Evolutionary conservation across 441 rosid species (phyloP).

Genomic region (Viola pubescens): DNA sequence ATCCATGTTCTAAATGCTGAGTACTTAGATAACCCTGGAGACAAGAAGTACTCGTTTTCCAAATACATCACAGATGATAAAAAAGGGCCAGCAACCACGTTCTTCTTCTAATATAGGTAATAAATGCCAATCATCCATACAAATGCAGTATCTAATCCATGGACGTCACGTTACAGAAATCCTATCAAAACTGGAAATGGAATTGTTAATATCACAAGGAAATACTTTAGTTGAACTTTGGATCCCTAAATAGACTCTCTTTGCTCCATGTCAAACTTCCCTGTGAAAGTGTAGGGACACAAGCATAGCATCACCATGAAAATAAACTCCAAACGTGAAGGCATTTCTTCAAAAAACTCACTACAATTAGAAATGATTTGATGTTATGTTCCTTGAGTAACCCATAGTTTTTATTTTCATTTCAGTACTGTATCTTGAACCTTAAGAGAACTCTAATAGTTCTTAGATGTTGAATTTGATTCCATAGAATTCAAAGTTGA

Average conservation of each 20-base stretch:
- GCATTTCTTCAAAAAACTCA: neutral
- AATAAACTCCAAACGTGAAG: neutral
- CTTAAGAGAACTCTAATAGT: neutral
- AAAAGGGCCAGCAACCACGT: neutral
- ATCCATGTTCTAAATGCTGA: neutral
- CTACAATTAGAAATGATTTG: neutral
- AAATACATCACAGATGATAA: neutral
- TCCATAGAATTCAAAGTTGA: neutral
- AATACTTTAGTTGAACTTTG: neutral
- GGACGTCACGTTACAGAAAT: neutral
- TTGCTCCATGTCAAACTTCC: neutral
- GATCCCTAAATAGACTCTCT: neutral
- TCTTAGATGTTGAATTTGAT: constrained; percentile 1
- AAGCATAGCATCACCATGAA: constrained; percentile 1
- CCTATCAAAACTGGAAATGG: neutral
- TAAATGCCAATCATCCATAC: constrained; percentile 4
- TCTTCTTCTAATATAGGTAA: neutral
- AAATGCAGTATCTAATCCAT: neutral
- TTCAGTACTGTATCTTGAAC: neutral
- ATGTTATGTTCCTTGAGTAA: neutral
- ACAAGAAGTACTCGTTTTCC: too few species aligned
- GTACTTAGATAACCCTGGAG: neutral
- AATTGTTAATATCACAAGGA: too few species aligned
- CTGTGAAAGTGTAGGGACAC: neutral
- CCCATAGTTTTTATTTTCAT: neutral